These are phyloP conservation scores for Dichotomopilus funicola DNA, from an alignment of 2,329 filamentous ascomycete genomes.

Conservation along the genomic window DNA sequence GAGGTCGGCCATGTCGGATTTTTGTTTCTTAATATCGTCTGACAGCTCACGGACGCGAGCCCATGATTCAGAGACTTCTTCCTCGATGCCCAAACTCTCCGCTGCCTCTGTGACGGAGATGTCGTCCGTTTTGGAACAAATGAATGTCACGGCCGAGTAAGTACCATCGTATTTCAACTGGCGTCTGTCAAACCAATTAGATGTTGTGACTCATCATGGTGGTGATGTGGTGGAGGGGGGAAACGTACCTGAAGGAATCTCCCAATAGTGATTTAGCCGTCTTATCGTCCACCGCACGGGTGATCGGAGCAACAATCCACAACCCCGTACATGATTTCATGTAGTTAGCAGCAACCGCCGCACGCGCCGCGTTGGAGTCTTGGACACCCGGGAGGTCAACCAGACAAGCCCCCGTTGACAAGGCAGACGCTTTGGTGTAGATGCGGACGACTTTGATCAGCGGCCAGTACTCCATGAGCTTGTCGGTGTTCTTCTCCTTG, in stretches of 20 bases:
- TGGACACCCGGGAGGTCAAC: conserved; percentile 52
- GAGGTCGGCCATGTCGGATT: conserved; percentile 24
- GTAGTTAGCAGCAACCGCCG: conserved; percentile 49
- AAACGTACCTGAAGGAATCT: conserved; percentile 41
- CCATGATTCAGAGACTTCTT: conserved; percentile 15
- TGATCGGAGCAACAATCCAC: conserved; percentile 59
- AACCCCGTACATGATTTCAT: conserved; percentile 54
- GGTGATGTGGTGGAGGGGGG: neutral
- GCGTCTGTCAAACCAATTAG: conserved; percentile 22
- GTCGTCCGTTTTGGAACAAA: conserved; percentile 58
- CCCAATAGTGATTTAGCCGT: conserved; percentile 50
- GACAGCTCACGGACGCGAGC: conserved; percentile 3
- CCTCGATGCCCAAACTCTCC: conserved; percentile 19
- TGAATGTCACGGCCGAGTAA: conserved; percentile 50
- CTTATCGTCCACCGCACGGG: conserved; percentile 53
- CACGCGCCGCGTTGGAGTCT: conserved; percentile 50
- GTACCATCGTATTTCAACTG: conserved; percentile 54
- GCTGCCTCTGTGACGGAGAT: conserved; percentile 32
- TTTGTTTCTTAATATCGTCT: neutral
- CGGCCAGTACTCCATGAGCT: conserved; percentile 38
- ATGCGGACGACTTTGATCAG: conserved; percentile 47
- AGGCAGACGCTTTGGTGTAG: conserved; percentile 31
- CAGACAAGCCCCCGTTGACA: conserved; percentile 33
- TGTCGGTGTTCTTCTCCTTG: conserved; percentile 39
- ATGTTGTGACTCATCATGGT: neutral